phyloP scores from a whole-genome alignment of 805 yeast species.

The Saccharomyces paradoxus region DNA sequence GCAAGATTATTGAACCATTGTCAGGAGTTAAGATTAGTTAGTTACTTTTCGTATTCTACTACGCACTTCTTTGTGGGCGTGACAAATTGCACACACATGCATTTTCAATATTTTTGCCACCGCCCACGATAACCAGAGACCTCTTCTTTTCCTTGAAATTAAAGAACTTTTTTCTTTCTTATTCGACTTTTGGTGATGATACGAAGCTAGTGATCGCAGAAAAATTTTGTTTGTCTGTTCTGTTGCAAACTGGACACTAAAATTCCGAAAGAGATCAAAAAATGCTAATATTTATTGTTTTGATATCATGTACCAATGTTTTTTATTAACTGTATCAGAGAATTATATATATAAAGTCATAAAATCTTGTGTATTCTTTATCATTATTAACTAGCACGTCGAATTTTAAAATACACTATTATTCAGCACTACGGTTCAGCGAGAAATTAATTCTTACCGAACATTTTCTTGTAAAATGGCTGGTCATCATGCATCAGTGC shows the following conservation, averaged over 20 bases:
- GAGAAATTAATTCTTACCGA: constrained; percentile 6
- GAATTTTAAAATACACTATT: not conserved
- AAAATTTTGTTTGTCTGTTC: too few relatives aligned
- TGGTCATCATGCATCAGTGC: constrained; percentile 24
- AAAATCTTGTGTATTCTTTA: not conserved
- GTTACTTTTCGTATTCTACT: not conserved
- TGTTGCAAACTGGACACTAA: not conserved
- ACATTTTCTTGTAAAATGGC: constrained; percentile 25
- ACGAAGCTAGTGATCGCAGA: not conserved
- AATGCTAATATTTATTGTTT: not conserved
- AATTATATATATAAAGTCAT: not conserved
- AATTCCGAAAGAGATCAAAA: not conserved
- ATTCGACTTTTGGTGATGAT: not conserved
- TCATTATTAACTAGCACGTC: not conserved
- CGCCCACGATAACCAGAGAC: not conserved
- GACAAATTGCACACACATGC: not conserved
- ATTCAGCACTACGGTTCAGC: not conserved
- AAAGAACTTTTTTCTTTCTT: too few relatives aligned
- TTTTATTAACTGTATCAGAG: not conserved
- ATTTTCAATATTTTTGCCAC: too few relatives aligned
- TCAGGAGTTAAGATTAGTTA: too few relatives aligned
- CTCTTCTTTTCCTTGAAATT: not conserved
- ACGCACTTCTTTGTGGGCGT: not conserved
- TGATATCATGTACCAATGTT: not conserved
- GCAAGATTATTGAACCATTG: too few relatives aligned